Evolutionary conservation across 2,329 filamentous ascomycete genomes (phyloP), one percentile per base, ranked within the genome.

Genomic region (Ambrosiella beaveri): DNA sequence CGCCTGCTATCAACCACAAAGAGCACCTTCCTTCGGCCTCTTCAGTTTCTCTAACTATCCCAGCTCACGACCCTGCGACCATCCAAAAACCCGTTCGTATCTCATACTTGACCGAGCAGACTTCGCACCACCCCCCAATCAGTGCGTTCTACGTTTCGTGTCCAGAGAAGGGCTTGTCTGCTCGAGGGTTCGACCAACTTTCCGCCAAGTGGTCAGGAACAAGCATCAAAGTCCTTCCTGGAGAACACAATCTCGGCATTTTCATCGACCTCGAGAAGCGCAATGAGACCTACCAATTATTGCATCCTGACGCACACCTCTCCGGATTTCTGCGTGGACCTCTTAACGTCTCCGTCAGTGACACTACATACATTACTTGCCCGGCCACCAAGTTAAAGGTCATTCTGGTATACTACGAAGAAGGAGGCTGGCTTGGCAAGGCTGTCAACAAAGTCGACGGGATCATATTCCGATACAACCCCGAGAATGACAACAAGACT

Each of bases 161-260:
- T 67, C 89, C 90, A 0, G 86, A 94, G 64, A 90, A 88, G 67
- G 93, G 91, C 36, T 79, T 98, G 63, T 82, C 81, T 41, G 93
- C 93, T 13, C 80, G 85, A 60, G 93, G 93, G 1, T 98, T 91
- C 67, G 93, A 98, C 67, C 93, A 98, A 73, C 84, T 98, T 65
- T 91, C 86, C 64, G 93, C 93, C 66, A 97, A 96, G 70, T 98
- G 98, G 71, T 97, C 93, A 0, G 93, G 93, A 59, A 96, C 93
- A 15, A 91, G 87, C 64, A 79, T 98, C 69, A 88, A 89, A 67
- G 91, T 98, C 41, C 83, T 85, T 19, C 88, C 93, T 0, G 93
- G 93, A 62, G 84, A 90, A 67, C 88, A 95, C 73, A 98, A 98
- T 69, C 76, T 94, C 63, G 93, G 93, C 63, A 97, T 98, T 65